phyloP scores from a whole-genome alignment of 2,329 filamentous ascomycete species.

The Calonectria hongkongensis region DNA sequence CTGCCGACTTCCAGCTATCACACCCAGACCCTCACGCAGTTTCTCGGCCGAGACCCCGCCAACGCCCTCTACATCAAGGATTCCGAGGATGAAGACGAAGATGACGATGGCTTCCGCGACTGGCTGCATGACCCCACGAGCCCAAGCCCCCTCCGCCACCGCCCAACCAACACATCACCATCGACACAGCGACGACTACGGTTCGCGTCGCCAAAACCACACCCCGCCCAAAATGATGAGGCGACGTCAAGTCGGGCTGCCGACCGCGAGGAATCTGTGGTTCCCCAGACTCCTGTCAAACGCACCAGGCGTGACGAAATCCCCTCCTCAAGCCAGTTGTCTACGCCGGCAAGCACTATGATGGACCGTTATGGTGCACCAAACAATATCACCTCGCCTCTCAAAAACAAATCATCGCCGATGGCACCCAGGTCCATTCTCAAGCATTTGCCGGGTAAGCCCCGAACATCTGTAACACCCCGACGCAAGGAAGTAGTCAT shows the following conservation, averaged over 20 bases:
- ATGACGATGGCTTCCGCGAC: slow-evolving; percentile 57
- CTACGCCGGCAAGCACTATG: slow-evolving; percentile 65
- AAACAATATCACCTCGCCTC: slow-evolving; percentile 59
- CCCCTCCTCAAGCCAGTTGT: slow-evolving; percentile 63
- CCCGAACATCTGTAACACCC: slow-evolving; percentile 46
- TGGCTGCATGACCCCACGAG: slow-evolving; percentile 58
- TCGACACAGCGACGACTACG: slow-evolving; percentile 44
- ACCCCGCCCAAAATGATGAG: slow-evolving; percentile 23
- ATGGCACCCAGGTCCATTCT: slow-evolving; percentile 48
- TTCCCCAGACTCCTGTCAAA: slow-evolving; percentile 65
- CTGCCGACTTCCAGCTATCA: slow-evolving; percentile 59
- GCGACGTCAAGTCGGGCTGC: slow-evolving; percentile 1
- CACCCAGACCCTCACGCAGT: slow-evolving; percentile 66
- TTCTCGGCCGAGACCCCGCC: slow-evolving; percentile 53
- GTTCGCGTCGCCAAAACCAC: slow-evolving; percentile 43
- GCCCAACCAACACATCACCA: slow-evolving; percentile 35
- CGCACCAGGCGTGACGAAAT: slow-evolving; percentile 61
- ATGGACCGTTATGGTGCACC: slow-evolving; percentile 63
- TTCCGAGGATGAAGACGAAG: slow-evolving; percentile 61
- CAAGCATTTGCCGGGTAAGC: slow-evolving; percentile 49
- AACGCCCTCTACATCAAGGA: slow-evolving; percentile 57
- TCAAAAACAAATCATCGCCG: slow-evolving; percentile 60
- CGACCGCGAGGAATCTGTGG: slow-evolving; percentile 58
- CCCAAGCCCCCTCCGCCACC: slow-evolving; percentile 51
- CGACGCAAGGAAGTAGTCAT: slow-evolving; percentile 60